Conservation (phyloP, 257 asterid species). For the Paraleonurus japonicus region DNA sequence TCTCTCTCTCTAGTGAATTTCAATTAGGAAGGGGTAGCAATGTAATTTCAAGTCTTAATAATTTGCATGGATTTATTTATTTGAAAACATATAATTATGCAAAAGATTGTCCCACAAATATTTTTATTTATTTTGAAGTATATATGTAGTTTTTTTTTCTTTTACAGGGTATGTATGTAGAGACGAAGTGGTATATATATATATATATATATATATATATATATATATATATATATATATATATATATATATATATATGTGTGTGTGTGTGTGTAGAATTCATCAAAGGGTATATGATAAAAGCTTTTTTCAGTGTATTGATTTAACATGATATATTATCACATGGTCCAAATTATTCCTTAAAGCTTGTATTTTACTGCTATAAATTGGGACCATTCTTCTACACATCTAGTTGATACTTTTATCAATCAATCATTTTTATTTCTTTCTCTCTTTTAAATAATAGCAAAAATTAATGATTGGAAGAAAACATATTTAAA, state of each 20-base stretch:
- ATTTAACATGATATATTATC: background rate
- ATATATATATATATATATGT: no score
- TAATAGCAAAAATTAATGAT: background rate
- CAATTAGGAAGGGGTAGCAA: background rate
- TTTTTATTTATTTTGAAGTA: background rate
- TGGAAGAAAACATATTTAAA: background rate
- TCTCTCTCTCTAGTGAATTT: background rate
- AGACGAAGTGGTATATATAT: no score
- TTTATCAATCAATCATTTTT: background rate
- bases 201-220: no score
- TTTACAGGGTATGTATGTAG: no score
- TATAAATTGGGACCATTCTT: background rate
- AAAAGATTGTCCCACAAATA: background rate
- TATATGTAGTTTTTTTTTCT: no score
- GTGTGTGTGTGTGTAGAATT: no score
- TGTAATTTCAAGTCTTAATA: background rate
- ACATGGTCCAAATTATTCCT: constrained; percentile 11
- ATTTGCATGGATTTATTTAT: background rate
- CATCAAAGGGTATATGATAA: background rate
- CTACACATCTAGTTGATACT: background rate
- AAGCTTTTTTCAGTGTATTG: background rate
- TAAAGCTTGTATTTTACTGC: background rate
- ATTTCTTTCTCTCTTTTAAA: background rate
- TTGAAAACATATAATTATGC: background rate
- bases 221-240: no score